Evolutionary conservation across 1,139 yeast species (phyloP).

Genomic region (Pneumocystis wakefieldiae): DNA sequence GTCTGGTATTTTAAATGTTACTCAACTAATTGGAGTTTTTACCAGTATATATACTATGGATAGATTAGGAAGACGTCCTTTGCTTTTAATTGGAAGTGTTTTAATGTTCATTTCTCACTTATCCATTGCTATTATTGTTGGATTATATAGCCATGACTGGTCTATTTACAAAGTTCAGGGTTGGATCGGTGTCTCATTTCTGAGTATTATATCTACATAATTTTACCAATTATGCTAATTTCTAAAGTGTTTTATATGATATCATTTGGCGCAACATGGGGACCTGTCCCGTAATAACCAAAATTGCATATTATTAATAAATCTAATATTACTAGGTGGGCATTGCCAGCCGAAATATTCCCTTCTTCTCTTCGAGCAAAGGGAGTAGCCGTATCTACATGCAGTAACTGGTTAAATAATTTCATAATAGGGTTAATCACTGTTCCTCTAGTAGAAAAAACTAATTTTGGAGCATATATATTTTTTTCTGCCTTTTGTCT

Average conservation of each 20-base stretch:
- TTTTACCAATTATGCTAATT: not conserved
- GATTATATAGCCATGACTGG: constrained; percentile 6
- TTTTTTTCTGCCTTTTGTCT: constrained; percentile 26
- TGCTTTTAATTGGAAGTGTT: constrained; percentile 46
- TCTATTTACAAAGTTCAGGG: constrained; percentile 5
- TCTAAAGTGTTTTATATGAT: constrained; percentile 6
- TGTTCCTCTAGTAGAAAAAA: constrained; percentile 6
- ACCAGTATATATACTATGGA: constrained; percentile 35
- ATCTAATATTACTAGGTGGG: not conserved
- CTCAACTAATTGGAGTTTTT: constrained; percentile 14
- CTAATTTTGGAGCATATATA: constrained; percentile 8
- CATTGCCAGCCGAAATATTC: constrained; percentile 8
- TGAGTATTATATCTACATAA: not conserved
- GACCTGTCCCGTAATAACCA: constrained; percentile 9
- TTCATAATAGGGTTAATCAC: constrained; percentile 15
- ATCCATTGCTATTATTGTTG: constrained; percentile 46
- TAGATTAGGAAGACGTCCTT: constrained; percentile 51
- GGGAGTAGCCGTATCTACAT: constrained; percentile 10
- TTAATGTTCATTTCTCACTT: constrained; percentile 52
- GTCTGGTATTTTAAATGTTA: constrained; percentile 15
- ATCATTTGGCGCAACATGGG: constrained; percentile 8
- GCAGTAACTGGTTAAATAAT: constrained; percentile 13
- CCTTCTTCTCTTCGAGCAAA: constrained; percentile 10
- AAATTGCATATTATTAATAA: not conserved
- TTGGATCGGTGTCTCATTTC: constrained; percentile 7